Percentiles rank a stretch among this genome's conserved stretches.
Evolutionary conservation across 2,329 filamentous ascomycete species (phyloP).

Genomic region (Aspergillus pseudoviridinutans): DNA sequence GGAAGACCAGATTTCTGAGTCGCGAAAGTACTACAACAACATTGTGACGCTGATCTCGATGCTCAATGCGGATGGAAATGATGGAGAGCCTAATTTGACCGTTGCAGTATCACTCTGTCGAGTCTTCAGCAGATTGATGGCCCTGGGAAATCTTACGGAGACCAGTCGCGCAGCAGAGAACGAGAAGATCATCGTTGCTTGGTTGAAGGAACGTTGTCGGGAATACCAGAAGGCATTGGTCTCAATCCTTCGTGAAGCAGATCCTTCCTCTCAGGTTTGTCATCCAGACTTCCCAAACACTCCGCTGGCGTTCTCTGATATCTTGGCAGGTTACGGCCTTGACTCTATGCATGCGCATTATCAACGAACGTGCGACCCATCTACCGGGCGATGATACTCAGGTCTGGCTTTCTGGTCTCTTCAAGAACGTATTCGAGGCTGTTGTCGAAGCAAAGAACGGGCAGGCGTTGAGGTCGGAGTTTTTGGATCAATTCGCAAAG

Average conservation of each 20-base stretch:
- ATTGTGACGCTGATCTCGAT: constrained; percentile 68
- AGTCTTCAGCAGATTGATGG: constrained; percentile 77
- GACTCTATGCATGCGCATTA: constrained; percentile 74
- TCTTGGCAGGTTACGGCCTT: constrained; percentile 60
- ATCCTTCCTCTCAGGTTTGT: constrained; percentile 52
- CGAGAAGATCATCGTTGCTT: constrained; percentile 68
- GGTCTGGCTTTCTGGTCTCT: constrained; percentile 64
- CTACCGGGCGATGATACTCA: constrained; percentile 59
- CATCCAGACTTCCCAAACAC: neutral
- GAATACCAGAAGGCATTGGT: constrained; percentile 66
- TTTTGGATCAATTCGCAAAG: constrained; percentile 72
- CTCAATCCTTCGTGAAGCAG: constrained; percentile 56
- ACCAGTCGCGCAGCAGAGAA: constrained; percentile 65
- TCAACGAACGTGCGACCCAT: constrained; percentile 72
- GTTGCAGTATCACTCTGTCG: constrained; percentile 79
- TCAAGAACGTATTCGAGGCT: constrained; percentile 60
- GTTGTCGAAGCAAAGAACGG: constrained; percentile 58
- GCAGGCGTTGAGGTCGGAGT: constrained; percentile 64
- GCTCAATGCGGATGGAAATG: constrained; percentile 48
- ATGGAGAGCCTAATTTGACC: constrained; percentile 57
- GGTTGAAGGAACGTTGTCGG: constrained; percentile 70
- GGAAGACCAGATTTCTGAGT: constrained; percentile 78
- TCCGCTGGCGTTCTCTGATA: constrained; percentile 3
- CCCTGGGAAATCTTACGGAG: constrained; percentile 65
- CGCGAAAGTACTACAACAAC: constrained; percentile 88